These are phyloP conservation scores for Exophiala spinifera DNA, from an alignment of 2,329 filamentous ascomycete genomes.

Conservation along the genomic window DNA sequence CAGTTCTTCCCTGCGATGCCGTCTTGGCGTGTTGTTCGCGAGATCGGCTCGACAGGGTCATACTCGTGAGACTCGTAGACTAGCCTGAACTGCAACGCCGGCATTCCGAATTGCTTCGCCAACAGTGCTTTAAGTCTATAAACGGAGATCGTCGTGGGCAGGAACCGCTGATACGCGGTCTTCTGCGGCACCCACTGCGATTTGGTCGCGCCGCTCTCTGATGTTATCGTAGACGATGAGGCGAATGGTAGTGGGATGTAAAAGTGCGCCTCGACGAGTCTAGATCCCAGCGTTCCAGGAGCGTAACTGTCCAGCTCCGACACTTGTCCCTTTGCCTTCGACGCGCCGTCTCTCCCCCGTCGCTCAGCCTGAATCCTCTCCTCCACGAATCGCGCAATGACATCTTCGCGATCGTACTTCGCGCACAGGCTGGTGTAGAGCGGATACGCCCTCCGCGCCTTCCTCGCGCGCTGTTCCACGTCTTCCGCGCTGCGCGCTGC, in stretches of 20 bases:
- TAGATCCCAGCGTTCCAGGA: constrained; percentile 76
- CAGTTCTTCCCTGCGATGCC: constrained; percentile 55
- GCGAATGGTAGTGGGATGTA: constrained; percentile 49
- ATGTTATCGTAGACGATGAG: constrained; percentile 1
- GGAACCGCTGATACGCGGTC: constrained; percentile 27
- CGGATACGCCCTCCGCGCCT: constrained; percentile 52
- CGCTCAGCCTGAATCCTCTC: constrained; percentile 56
- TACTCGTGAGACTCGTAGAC: constrained; percentile 90
- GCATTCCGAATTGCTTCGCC: constrained; percentile 64
- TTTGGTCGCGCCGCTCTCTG: too few species aligned
- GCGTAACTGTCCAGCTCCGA: constrained; percentile 47
- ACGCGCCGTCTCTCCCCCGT: constrained; percentile 37
- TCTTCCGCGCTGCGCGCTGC: background rate
- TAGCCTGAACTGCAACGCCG: constrained; percentile 63
- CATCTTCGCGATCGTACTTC: constrained; percentile 60
- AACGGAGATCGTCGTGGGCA: constrained; percentile 75
- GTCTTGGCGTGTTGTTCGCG: constrained; percentile 8
- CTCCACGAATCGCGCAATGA: constrained; percentile 14
- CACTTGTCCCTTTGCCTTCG: constrained; percentile 12
- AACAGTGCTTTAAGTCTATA: constrained; percentile 80
- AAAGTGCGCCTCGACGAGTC: constrained; percentile 64
- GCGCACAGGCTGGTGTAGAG: constrained; percentile 72
- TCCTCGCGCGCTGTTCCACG: background rate
- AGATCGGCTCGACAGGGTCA: constrained; percentile 63
- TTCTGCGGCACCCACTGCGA: background rate